Evolutionary conservation across 305 asterid genomes (phyloP).

Genomic region (Solanum chacoense): DNA sequence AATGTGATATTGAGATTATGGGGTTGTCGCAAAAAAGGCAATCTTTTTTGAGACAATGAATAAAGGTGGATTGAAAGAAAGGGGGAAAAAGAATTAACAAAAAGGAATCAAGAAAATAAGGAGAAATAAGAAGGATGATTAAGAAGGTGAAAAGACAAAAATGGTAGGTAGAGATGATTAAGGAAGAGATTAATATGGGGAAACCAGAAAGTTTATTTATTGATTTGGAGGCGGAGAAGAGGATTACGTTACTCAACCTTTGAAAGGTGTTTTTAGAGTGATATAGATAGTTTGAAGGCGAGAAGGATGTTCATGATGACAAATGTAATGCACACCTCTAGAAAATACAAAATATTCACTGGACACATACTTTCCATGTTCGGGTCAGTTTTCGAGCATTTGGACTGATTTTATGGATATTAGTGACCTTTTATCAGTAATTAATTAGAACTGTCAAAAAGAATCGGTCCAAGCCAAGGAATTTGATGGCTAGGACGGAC

Average conservation of each 20-base stretch:
- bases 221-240: constrained; percentile 1
- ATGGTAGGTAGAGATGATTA: background rate
- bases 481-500: too few relatives aligned
- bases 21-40: background rate
- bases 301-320: background rate
- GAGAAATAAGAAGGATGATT: background rate
- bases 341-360: background rate
- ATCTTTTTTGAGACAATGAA: background rate
- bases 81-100: background rate
- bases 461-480: too few relatives aligned
- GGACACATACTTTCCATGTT: background rate
- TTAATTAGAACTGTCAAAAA: too few relatives aligned
- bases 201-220: background rate
- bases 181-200: background rate
- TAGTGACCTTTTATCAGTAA: background rate
- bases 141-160: background rate
- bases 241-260: constrained; percentile 20
- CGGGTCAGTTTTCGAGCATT: background rate
- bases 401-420: too few relatives aligned
- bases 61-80: background rate
- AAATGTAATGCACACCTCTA: background rate
- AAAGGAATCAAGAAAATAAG: background rate
- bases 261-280: background rate
- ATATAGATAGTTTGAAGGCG: background rate
- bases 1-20: background rate